Conservation (phyloP, 2,329 filamentous ascomycete species). For the Xylariaceae sp. region DNA sequence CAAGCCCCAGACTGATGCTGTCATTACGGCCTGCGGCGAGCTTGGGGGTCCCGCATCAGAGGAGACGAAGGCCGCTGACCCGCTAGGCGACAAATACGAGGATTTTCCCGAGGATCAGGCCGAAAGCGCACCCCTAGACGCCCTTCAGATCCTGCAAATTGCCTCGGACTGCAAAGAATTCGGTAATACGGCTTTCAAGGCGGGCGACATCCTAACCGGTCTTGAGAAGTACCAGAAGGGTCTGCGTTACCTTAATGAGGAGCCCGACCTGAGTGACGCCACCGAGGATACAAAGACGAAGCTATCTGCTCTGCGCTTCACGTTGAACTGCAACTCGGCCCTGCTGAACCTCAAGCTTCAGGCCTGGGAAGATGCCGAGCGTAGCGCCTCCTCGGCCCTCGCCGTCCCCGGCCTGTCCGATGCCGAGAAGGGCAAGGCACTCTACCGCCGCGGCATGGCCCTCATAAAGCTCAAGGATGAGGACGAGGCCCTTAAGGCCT, state of each 20-base stretch:
- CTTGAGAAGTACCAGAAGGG: conserved; percentile 94
- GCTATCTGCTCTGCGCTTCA: conserved; percentile 73
- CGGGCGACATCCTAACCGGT: conserved; percentile 62
- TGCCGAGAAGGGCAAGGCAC: conserved; percentile 81
- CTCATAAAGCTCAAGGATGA: conserved; percentile 75
- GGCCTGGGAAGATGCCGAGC: conserved; percentile 65
- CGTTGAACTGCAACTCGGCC: conserved; percentile 82
- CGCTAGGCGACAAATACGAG: conserved; percentile 86
- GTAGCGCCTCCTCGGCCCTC: conserved; percentile 69
- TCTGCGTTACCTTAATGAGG: conserved; percentile 57
- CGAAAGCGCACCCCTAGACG: conserved; percentile 55
- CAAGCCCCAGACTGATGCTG: conserved; percentile 69
- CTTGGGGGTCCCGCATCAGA: conserved; percentile 67
- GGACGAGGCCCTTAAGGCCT: conserved; percentile 70
- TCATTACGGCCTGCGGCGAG: conserved; percentile 81
- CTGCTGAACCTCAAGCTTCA: conserved; percentile 79
- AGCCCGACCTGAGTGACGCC: conserved; percentile 62
- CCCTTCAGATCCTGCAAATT: conserved; percentile 68
- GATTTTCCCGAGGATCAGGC: conserved; percentile 87
- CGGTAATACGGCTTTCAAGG: conserved; percentile 91
- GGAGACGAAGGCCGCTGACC: conserved; percentile 67
- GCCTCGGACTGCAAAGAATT: conserved; percentile 83
- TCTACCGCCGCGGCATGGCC: conserved; percentile 79
- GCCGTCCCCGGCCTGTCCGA: conserved; percentile 62
- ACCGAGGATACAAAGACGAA: conserved; percentile 61